Evolutionary conservation across 306 rosid species (phyloP).

Genomic region (Prunus kanzakura): DNA sequence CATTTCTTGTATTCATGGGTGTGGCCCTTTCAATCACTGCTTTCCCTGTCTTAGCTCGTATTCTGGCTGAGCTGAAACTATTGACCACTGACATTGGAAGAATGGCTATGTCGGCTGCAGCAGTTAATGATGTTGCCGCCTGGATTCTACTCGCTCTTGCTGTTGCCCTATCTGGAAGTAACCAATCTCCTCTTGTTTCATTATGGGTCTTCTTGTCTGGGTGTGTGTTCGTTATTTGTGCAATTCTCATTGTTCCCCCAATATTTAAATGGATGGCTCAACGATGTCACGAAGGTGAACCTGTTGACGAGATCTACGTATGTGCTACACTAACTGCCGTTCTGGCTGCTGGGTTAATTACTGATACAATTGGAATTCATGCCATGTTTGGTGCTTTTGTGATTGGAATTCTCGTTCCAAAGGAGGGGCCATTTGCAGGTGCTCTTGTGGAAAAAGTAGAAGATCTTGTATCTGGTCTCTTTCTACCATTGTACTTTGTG

Average conservation of each 20-base stretch:
- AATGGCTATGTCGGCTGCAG: conserved; percentile 94
- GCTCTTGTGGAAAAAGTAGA: conserved; percentile 81
- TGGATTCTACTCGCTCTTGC: conserved; percentile 95
- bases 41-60: conserved; percentile 87
- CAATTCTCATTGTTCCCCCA: conserved; percentile 45
- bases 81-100: conserved; percentile 74
- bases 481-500: conserved; percentile 78
- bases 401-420: conserved; percentile 68
- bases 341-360: conserved; percentile 73
- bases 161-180: conserved; percentile 62
- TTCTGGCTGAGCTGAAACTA: conserved; percentile 83
- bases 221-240: conserved; percentile 45
- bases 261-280: conserved; percentile 60
- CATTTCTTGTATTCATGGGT: conserved; percentile 86
- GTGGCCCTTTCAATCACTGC: conserved; percentile 91
- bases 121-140: conserved; percentile 85
- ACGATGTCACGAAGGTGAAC: conserved; percentile 70
- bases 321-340: conserved; percentile 66
- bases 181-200: conserved; percentile 57
- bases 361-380: conserved; percentile 86
- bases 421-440: conserved; percentile 67
- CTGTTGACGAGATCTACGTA: conserved; percentile 60
- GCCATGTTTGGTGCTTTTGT: conserved; percentile 93
- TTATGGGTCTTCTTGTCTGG: conserved; percentile 80
- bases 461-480: conserved; percentile 84